Evolutionary conservation across 805 yeast species (phyloP).

Genomic region (Hanseniaspora lachancei): DNA sequence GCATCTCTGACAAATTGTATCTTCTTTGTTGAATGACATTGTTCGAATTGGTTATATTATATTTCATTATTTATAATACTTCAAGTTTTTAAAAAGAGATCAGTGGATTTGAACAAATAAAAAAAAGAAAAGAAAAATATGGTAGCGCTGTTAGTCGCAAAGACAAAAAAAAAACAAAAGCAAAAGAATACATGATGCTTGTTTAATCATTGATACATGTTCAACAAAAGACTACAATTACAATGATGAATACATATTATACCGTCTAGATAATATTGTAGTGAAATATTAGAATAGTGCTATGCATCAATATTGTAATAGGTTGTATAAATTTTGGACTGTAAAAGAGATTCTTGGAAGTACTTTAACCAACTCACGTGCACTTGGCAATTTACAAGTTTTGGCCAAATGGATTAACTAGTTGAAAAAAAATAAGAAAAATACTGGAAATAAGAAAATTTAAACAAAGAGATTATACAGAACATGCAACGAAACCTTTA

Average conservation of each 20-base stretch:
- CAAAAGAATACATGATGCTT: background rate
- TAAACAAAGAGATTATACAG: too few species aligned
- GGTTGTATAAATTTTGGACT: too few species aligned
- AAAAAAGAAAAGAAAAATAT: background rate
- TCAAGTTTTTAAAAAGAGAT: background rate
- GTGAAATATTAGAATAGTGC: background rate
- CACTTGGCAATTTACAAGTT: too few species aligned
- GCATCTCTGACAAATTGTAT: constrained; percentile 20
- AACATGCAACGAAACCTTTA: too few species aligned
- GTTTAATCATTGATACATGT: background rate
- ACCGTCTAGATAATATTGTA: too few species aligned
- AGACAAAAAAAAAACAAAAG: background rate
- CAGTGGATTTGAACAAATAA: background rate
- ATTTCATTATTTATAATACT: too few species aligned
- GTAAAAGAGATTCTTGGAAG: too few species aligned
- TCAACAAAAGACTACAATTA: background rate
- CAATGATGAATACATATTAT: too few species aligned
- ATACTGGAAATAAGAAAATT: background rate
- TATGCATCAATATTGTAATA: too few species aligned
- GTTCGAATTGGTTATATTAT: background rate
- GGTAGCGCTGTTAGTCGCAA: background rate
- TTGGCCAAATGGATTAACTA: too few species aligned
- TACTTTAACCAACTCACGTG: too few species aligned
- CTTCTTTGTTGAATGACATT: background rate
- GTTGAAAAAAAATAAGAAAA: too few species aligned